Base-by-base conservation (phyloP, 2,329 filamentous ascomycete species). In the Fusarium sp. region DNA sequence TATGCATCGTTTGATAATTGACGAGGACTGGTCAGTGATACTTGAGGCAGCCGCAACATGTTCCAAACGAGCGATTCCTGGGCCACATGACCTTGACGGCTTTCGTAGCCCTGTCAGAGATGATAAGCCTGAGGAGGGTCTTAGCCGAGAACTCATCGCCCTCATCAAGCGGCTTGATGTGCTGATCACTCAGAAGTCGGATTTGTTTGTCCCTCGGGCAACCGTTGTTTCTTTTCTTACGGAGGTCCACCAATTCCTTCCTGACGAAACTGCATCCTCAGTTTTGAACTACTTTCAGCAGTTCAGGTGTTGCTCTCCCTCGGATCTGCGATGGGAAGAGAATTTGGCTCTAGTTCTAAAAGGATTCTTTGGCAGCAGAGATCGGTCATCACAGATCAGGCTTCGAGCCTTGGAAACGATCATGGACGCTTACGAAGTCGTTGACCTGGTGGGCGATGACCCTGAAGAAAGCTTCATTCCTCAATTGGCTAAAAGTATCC, bases 281-380 rank as follows among this genome's bases (percentile, higher is more conserved):
- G 85, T 93, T 24, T 84, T 93, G 42, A 85, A 88, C 43, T 89
- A 92, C 75, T 92, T 91, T 68, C 85, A 86, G 57, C 88, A 92
- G 54, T 91, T 91, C 68, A 84, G 90, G 44, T 90, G 88, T 72
- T 92, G 92, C 71, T 91, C 90, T 43, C 92, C 92, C 4, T 92
- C 91, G 0, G 90, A 93, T 70, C 78, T 84, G 46, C 82, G 87
- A 35, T 94, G 91, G 92, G 85, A 91, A 65, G 80, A 84, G 4
- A 91, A 92, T 53, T 82, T 91, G 55, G 80, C 81, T 18, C 79
- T 88, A 26, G 84, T 93, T 3, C 77, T 93, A 18, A 82, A 86
- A 21, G 85, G 85, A 2, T 91, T 93, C 73, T 89, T 92, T 70
- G 84, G 85, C 41, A 88, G 92, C 72, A 84, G 83, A 31, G 81